Evolutionary conservation across 1,139 yeast species (phyloP), one percentile per base, ranked within the genome.

Genomic region (Sugiyamaella sp.): DNA sequence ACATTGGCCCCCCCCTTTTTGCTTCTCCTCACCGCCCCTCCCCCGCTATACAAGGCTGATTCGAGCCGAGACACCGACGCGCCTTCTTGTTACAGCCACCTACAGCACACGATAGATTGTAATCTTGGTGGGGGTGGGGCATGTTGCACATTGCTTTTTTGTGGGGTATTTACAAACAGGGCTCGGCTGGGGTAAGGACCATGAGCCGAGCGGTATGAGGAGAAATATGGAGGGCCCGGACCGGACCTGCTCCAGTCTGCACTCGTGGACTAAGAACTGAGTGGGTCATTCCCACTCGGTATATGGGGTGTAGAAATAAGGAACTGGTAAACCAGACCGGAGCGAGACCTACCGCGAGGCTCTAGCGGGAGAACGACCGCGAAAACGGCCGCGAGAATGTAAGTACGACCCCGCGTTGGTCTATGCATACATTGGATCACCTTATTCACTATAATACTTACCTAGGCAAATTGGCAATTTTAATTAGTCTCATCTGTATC

Each of bases 31-130:
- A 29, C 4, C n/a, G 35, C 35, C 35, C 35, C 35, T 29, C 35
- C 35, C 35, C 35, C 35, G n/a, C 35, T 29, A 29, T 10, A 25
- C 29, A 25, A 5, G 35, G 12, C 25, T 21, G 29, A 21, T 39
- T 39, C 25, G 43, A 20, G 43, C 43, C 43, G 43, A 39, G 43
- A 39, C 43, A 39, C 43, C 43, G 43, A 39, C 22, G 22, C 22
- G 25, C 43, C 22, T 39, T n/a, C 43, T 22, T 2, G 29, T 20
- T 39, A 20, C 5, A 39, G 43, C 19, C 43, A 39, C 14, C 4
- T 14, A 29, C 35, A 29, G 35, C n/a, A 29, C n/a, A 4, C 8
- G 29, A 24, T 6, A 29, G n/a, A 4, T 29, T 29, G 35, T 14
- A 29, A 29, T 29, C 35, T 29, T 12, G n/a, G 35, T 29, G 35